Evolutionary conservation across 495 filamentous ascomycete species (phyloP).

Genomic region (Physcia stellaris): DNA sequence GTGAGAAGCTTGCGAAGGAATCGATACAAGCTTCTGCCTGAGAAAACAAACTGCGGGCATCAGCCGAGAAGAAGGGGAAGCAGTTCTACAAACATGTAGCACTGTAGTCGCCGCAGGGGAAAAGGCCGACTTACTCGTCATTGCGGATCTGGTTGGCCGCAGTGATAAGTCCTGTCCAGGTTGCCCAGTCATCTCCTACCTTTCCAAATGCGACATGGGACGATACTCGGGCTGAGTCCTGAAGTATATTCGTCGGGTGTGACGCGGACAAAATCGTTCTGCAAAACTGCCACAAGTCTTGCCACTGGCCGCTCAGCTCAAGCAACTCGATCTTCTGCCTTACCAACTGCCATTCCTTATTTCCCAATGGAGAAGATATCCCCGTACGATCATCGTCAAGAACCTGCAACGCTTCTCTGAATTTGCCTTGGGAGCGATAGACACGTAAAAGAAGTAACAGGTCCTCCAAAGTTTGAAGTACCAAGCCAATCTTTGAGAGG

Average conservation of each 20-base stretch:
- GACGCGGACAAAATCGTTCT: constrained; percentile 25
- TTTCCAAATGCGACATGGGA: constrained; percentile 6
- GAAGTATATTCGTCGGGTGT: constrained; percentile 20
- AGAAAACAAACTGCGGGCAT: not conserved
- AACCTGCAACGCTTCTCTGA: constrained; percentile 34
- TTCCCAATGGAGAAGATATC: constrained; percentile 33
- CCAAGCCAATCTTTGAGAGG: constrained; percentile 26
- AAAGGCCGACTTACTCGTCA: constrained; percentile 21
- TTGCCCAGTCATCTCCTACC: constrained; percentile 40
- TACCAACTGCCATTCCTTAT: constrained; percentile 38
- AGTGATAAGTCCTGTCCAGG: constrained; percentile 35
- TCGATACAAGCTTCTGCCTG: too few species aligned
- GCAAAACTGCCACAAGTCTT: constrained; percentile 29
- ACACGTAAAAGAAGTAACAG: constrained; percentile 40
- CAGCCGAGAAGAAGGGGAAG: not conserved
- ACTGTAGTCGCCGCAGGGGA: too few species aligned
- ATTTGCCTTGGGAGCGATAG: constrained; percentile 30
- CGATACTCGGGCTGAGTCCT: not conserved
- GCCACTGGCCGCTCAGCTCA: constrained; percentile 33
- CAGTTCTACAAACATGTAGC: too few species aligned
- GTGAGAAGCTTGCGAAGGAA: constrained; percentile 24
- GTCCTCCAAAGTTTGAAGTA: constrained; percentile 41
- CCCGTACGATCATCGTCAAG: constrained; percentile 38
- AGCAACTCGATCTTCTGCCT: constrained; percentile 30
- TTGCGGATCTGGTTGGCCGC: constrained; percentile 19